phyloP scores from a whole-genome alignment of 768 basidiomycete species.

The Holtermannia corniformis region DNA sequence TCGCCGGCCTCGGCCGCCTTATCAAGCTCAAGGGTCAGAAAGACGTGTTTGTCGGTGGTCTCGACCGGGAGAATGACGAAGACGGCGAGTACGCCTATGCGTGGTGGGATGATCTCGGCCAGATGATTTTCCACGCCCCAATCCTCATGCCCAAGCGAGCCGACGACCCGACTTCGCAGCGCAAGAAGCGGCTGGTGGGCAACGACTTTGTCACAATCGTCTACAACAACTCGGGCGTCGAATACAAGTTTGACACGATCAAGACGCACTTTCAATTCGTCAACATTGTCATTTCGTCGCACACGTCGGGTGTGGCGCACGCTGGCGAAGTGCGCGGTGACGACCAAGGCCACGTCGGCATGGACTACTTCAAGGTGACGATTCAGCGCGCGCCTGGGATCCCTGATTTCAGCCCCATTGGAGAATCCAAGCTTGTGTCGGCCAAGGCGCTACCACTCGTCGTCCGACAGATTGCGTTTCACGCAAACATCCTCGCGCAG shows the following conservation, averaged over 20 bases:
- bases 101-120: slow-evolving; percentile 98
- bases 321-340: slow-evolving; percentile 9
- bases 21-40: slow-evolving; percentile 81
- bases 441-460: slow-evolving; percentile 76
- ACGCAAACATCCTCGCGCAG: slow-evolving; percentile 82
- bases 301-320: slow-evolving; percentile 44
- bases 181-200: slow-evolving; percentile 93
- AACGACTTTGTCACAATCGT: slow-evolving; percentile 94
- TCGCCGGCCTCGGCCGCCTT: slow-evolving; percentile 77
- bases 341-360: slow-evolving; percentile 43
- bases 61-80: slow-evolving; percentile 63
- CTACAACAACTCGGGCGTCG: slow-evolving; percentile 89
- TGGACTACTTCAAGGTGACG: slow-evolving; percentile 92
- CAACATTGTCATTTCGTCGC: slow-evolving; percentile 90
- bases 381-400: slow-evolving; percentile 81
- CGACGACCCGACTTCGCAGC: slow-evolving; percentile 49
- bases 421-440: slow-evolving; percentile 88
- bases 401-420: slow-evolving; percentile 87
- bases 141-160: slow-evolving; percentile 82
- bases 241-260: slow-evolving; percentile 83
- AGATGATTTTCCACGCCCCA: slow-evolving; percentile 88
- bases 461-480: slow-evolving; percentile 74
- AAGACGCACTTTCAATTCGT: slow-evolving; percentile 91
- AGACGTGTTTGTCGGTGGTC: slow-evolving; percentile 84
- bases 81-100: slow-evolving; percentile 97